Conservation (phyloP, 208 protist genomes). For the Wallacemonas rigidus region DNA sequence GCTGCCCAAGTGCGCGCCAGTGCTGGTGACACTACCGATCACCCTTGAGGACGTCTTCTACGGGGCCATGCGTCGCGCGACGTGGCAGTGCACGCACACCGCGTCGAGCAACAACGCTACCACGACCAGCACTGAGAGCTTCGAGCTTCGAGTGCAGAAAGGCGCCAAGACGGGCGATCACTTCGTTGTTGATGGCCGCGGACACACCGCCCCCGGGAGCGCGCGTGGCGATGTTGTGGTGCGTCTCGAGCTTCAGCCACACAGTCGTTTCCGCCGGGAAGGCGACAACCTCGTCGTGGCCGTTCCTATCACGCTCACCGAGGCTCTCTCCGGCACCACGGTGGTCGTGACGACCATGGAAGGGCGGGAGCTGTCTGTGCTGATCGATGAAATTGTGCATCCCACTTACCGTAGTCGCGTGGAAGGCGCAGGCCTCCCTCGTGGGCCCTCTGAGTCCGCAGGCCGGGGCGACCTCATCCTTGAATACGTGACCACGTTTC, state of each 20-base stretch:
- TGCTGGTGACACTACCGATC: constrained; percentile 64
- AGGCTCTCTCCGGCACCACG: constrained; percentile 87
- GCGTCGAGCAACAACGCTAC: constrained; percentile 21
- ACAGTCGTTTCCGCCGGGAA: constrained; percentile 79
- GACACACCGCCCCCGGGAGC: constrained; percentile 58
- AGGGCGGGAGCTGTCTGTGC: constrained; percentile 62
- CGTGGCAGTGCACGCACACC: constrained; percentile 51
- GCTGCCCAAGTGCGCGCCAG: constrained; percentile 52
- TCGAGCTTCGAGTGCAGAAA: constrained; percentile 72
- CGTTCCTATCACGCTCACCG: constrained; percentile 68
- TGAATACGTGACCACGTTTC: constrained; percentile 81
- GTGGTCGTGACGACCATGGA: constrained; percentile 84
- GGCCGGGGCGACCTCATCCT: constrained; percentile 80
- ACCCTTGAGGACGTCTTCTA: constrained; percentile 87
- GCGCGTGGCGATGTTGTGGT: constrained; percentile 79
- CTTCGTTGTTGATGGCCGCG: constrained; percentile 62
- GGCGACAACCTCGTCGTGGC: constrained; percentile 76
- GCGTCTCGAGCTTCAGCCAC: constrained; percentile 62
- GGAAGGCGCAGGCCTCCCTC: constrained; percentile 70
- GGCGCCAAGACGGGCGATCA: constrained; percentile 70
- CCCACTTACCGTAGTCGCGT: constrained; percentile 75
- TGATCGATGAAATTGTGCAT: constrained; percentile 89
- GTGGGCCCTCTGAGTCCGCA: constrained; percentile 28
- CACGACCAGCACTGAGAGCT: constrained; percentile 40
- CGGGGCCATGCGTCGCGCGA: constrained; percentile 72